Percentiles rank a stretch among this genome's conserved stretches.
phyloP scores from a whole-genome alignment of 2,329 filamentous ascomycete genomes.

The Seiridium unicorne region DNA sequence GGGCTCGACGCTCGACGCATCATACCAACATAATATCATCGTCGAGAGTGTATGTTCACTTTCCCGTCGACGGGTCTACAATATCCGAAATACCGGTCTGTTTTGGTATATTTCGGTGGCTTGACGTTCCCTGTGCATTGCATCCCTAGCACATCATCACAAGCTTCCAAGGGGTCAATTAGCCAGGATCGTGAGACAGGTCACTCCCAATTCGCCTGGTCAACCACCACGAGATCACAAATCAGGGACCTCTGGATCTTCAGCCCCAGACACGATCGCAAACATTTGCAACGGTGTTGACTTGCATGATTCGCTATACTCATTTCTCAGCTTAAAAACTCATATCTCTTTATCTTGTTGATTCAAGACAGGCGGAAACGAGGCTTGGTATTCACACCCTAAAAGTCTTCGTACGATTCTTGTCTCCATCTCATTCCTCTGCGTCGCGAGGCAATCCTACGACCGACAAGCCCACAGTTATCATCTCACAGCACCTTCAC shows the following conservation, averaged over 20 bases:
- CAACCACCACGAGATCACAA: conserved; percentile 14
- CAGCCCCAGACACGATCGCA: not conserved
- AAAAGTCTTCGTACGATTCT: no score
- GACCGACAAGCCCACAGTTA: not conserved
- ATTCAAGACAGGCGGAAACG: not conserved
- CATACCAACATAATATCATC: not conserved
- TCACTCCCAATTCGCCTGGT: conserved; percentile 9
- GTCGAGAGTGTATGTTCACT: not conserved
- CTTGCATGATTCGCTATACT: not conserved
- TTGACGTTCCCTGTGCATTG: not conserved
- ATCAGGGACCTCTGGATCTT: conserved; percentile 15
- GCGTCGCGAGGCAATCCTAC: not conserved
- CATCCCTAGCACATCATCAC: not conserved
- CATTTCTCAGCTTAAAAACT: not conserved
- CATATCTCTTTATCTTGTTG: not conserved
- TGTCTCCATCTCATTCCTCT: not conserved
- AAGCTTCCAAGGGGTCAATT: conserved; percentile 7
- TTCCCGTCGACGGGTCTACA: no score
- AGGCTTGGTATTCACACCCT: not conserved
- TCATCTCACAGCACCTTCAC: not conserved
- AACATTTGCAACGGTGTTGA: not conserved
- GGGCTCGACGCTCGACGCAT: not conserved
- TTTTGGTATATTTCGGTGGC: not conserved
- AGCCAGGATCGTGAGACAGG: conserved; percentile 28
- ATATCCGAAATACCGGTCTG: no score